A percentile compares a stretch with the other conserved stretches of the same genome.
These are phyloP conservation scores for Trypanosoma brucei DNA, from an alignment of 208 protist genomes.

Conservation along the genomic window DNA sequence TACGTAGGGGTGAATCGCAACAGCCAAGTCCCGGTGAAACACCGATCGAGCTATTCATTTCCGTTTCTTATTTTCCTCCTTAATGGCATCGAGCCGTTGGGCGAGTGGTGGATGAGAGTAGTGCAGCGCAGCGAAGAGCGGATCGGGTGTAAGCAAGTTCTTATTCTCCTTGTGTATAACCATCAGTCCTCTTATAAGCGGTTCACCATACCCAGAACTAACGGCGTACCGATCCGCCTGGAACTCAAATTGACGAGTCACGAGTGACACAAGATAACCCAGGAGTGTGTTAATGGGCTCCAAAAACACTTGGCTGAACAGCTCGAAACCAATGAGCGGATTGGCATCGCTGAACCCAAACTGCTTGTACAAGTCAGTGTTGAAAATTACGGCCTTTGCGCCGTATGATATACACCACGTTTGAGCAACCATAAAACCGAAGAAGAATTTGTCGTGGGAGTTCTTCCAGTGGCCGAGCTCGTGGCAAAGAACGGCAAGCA, in stretches of 20 bases:
- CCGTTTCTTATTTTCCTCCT: conserved; percentile 40
- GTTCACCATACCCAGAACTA: conserved; percentile 30
- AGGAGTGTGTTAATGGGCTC: conserved; percentile 36
- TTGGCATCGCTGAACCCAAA: conserved; percentile 61
- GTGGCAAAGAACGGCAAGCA: conserved; percentile 80
- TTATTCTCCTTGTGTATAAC: conserved; percentile 69
- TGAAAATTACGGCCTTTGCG: conserved; percentile 56
- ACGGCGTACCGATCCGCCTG: conserved; percentile 73
- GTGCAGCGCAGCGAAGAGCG: conserved; percentile 59
- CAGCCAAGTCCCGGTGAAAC: background rate
- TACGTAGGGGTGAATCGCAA: no score
- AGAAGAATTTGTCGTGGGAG: conserved; percentile 39
- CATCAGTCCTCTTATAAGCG: conserved; percentile 42
- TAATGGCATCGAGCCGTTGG: conserved; percentile 73
- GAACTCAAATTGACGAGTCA: conserved; percentile 56
- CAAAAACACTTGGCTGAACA: conserved; percentile 49
- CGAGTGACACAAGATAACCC: conserved; percentile 27
- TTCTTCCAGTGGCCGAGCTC: conserved; percentile 89
- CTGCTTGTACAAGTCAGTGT: conserved; percentile 44
- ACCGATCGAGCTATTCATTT: conserved; percentile 1
- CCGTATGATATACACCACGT: conserved; percentile 58
- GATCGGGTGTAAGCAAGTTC: conserved; percentile 46
- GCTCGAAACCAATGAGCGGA: conserved; percentile 55
- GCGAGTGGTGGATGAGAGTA: conserved; percentile 69
- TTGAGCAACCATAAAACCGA: conserved; percentile 34